These are phyloP conservation scores for Phytopythium aichiense DNA, from an alignment of 352 stramenopile species.

Conservation along the genomic window DNA sequence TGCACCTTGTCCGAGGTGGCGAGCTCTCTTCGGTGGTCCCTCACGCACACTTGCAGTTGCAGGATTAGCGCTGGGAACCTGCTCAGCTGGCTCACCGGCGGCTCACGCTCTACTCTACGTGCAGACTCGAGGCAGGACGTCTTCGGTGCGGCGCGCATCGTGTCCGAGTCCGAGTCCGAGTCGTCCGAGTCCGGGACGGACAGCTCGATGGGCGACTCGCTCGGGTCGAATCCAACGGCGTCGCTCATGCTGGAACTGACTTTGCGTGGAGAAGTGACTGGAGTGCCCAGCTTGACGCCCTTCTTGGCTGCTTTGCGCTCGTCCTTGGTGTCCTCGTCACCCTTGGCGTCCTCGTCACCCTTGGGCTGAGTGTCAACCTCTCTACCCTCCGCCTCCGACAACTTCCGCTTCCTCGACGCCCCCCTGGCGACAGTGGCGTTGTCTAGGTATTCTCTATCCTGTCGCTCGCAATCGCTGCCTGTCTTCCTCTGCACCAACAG, in stretches of 20 bases:
- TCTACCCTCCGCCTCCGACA: not conserved
- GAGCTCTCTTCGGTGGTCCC: slow-evolving; percentile 8
- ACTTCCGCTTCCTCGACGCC: slow-evolving; percentile 2
- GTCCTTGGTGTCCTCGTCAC: slow-evolving; percentile 1
- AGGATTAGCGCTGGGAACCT: slow-evolving; percentile 19
- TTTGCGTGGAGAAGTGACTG: not conserved
- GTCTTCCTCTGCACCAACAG: not conserved
- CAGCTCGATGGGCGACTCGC: slow-evolving; percentile 15
- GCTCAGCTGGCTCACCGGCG: slow-evolving; percentile 10
- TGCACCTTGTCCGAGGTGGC: slow-evolving; percentile 12
- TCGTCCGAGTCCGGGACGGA: slow-evolving; percentile 16
- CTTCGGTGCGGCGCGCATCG: slow-evolving; percentile 5
- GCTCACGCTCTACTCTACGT: slow-evolving; percentile 9
- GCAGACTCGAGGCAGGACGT: slow-evolving; percentile 18
- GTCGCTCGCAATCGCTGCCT: not conserved
- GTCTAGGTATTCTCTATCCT: not conserved
- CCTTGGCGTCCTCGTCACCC: slow-evolving; percentile 1
- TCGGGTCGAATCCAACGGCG: slow-evolving; percentile 1
- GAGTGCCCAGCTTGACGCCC: not conserved
- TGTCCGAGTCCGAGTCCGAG: slow-evolving; percentile 20
- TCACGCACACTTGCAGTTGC: slow-evolving; percentile 22
- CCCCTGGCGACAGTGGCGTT: not conserved
- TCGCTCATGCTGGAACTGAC: not conserved
- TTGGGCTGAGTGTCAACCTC: not conserved
- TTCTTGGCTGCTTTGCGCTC: too few species aligned